phyloP scores from a whole-genome alignment of 1,284 basidiomycete species.

The Trichosporon sp. region DNA sequence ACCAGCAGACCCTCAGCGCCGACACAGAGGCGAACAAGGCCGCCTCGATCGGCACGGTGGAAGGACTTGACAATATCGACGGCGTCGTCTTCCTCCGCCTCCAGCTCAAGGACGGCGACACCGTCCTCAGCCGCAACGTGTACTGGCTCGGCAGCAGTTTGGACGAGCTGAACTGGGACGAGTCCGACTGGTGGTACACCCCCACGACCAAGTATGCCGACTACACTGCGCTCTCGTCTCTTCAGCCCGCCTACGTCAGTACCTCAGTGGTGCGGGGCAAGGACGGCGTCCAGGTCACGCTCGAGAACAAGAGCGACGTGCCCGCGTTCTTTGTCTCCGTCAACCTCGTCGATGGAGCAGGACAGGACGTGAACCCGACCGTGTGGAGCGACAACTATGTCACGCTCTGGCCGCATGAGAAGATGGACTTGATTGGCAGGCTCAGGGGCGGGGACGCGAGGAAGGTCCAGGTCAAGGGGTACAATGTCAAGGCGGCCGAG shows the following conservation, averaged over 20 bases:
- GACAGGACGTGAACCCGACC: not conserved
- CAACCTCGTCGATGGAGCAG: not conserved
- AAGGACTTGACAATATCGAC: not conserved
- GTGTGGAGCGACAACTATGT: conserved; percentile 17
- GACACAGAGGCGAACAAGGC: not conserved
- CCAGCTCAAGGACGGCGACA: not conserved
- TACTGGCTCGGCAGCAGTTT: not conserved
- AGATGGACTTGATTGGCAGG: not conserved
- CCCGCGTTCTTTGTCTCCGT: conserved; percentile 18
- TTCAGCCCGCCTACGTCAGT: not conserved
- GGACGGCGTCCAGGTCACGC: not conserved
- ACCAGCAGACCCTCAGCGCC: not conserved
- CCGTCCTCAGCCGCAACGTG: conserved; percentile 5
- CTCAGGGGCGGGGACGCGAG: not conserved
- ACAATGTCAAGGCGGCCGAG: not conserved
- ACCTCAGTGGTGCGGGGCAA: not conserved
- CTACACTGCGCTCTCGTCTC: not conserved
- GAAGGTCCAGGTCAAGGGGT: conserved; percentile 8
- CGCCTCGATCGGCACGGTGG: not conserved
- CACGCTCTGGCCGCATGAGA: conserved; percentile 4
- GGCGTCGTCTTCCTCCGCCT: conserved; percentile 17
- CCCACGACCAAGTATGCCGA: conserved; percentile 2
- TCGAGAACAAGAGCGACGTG: conserved; percentile 12
- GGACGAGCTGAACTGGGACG: not conserved
- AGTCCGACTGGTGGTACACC: conserved; percentile 15